phyloP scores from a whole-genome alignment of 768 basidiomycete species.

The Piloderma croceum region DNA sequence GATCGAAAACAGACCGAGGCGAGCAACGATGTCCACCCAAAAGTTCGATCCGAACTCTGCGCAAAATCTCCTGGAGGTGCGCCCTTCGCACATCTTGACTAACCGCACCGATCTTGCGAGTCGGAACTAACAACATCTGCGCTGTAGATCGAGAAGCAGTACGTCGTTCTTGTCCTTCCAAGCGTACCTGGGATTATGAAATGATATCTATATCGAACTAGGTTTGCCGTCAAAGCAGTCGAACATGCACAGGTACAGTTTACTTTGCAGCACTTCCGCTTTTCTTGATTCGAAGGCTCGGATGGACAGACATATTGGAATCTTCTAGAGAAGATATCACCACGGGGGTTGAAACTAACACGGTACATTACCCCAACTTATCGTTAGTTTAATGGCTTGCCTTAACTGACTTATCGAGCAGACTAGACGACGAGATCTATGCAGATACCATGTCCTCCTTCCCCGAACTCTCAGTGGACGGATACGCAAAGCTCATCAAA shows the following conservation, averaged over 20 bases:
- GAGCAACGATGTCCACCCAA: conserved; percentile 37
- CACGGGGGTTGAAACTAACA: conserved; percentile 73
- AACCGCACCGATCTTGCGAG: conserved; percentile 4
- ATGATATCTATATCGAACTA: conserved; percentile 18
- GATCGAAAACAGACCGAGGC: too few relatives aligned
- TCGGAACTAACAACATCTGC: not conserved
- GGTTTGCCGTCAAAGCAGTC: conserved; percentile 91
- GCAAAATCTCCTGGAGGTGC: conserved; percentile 86
- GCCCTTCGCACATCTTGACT: conserved; percentile 18
- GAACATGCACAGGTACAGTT: conserved; percentile 85
- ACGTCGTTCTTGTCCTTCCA: conserved; percentile 25
- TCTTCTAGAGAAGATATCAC: conserved; percentile 74
- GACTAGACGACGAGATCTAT: conserved; percentile 89
- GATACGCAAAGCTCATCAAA: conserved; percentile 38
- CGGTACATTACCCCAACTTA: conserved; percentile 44
- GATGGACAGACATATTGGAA: conserved; percentile 85
- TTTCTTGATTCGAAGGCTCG: not conserved
- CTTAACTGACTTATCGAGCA: conserved; percentile 21
- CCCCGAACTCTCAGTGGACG: conserved; percentile 57
- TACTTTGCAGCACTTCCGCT: not conserved
- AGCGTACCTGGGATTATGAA: not conserved
- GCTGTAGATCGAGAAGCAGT: conserved; percentile 92
- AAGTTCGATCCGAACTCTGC: conserved; percentile 85
- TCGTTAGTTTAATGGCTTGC: not conserved
- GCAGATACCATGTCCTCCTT: conserved; percentile 70